Evolutionary conservation across 805 yeast species (phyloP).

Genomic region (Metschnikowia baotianmanensis): DNA sequence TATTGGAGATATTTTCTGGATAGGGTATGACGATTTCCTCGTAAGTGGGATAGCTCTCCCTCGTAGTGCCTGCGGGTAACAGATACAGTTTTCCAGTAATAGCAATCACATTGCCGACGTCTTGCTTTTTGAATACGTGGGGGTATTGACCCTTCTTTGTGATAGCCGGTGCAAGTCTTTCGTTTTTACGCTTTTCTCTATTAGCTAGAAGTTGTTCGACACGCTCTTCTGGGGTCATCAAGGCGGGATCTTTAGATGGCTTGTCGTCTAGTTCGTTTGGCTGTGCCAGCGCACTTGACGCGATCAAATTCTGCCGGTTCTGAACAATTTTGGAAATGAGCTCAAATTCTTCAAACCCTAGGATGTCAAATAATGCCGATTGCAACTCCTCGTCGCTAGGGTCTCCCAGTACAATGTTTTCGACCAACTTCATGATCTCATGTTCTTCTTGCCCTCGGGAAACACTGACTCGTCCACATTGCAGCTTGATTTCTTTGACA

Average conservation of each 20-base stretch:
- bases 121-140: constrained; percentile 76
- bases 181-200: constrained; percentile 47
- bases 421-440: constrained; percentile 29
- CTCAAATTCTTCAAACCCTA: constrained; percentile 87
- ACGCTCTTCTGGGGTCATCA: constrained; percentile 55
- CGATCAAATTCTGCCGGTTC: constrained; percentile 27
- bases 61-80: constrained; percentile 77
- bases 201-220: constrained; percentile 52
- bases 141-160: constrained; percentile 59
- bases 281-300: constrained; percentile 15
- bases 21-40: constrained; percentile 87
- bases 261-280: constrained; percentile 9
- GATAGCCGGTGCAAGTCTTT: constrained; percentile 45
- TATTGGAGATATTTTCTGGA: constrained; percentile 48
- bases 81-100: constrained; percentile 78
- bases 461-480: constrained; percentile 33
- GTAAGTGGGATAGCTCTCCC: constrained; percentile 56
- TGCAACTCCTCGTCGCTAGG: constrained; percentile 61
- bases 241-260: constrained; percentile 14
- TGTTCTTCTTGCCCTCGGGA: constrained; percentile 33
- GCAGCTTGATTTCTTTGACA: constrained; percentile 25
- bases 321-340: constrained; percentile 63
- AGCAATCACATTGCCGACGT: constrained; percentile 55
- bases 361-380: constrained; percentile 67
- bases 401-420: constrained; percentile 32